Base-by-base conservation (phyloP, 345 rosid genomes). In the Arabis hirsuta region DNA sequence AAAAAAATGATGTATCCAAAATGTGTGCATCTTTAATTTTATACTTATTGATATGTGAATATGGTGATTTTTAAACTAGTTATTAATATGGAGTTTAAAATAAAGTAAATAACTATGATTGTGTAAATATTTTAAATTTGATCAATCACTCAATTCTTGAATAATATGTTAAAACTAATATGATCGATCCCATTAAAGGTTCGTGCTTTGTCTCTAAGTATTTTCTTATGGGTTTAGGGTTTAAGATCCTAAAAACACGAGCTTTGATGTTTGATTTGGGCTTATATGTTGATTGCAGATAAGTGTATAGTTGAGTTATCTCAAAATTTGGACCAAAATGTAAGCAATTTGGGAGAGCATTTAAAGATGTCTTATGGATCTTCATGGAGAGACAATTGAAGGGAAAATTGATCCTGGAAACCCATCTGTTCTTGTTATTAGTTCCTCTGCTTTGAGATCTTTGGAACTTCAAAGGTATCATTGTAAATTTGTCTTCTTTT, bases 371-470 rank as follows among this genome's bases (percentile, higher is more conserved):
- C 84, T 53, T 86, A 70, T 77, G 97, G 90, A 4, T 32, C 81
- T 47, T 82, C 82, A 0, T 90, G 96, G 97, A 85, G 74, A 78
- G 69, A 48, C 76, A 10, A 36, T 63, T 64, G 90, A 83, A 73
- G 90, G 94, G 34, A 73, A 76, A 22, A 66, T 86, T 4, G 85
- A 84, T 39, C 78, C 96, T 0, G 98, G 97, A 62, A 83, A 71
- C 69, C 98, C 97, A 3, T 81, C 88, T 19, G 87, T 87, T 79
- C 86, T 89, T 44, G 78, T 88, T 48, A 59, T 93, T 51, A 73
- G 86, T 51, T 78, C 86, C 9, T 93, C 97, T 54, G 95, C 98
- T 27, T 58, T 93, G 67, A 85, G 96, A 80, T 73, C 89, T 58
- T 80, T 89, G 55, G 96, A 90, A 19, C 74, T 93, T 46, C 48